Base-by-base conservation (phyloP, 371 early-diverging fungal species). In the Mortierella sp. region DNA sequence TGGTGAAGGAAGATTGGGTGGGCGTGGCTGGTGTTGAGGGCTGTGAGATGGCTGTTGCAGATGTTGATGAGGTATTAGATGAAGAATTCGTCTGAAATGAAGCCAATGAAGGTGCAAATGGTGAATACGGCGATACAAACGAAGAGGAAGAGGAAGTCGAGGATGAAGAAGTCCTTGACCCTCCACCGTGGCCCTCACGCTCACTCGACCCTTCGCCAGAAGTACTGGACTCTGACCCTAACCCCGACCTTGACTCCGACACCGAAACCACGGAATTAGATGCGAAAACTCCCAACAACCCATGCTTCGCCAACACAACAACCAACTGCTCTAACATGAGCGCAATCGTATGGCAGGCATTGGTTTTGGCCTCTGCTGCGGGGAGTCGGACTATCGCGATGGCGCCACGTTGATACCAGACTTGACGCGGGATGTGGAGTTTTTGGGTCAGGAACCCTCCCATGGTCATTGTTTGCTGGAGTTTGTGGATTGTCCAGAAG, bases 401-500 rank as follows among this genome's bases (percentile, higher is more conserved):
- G 11, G n/a, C 28, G 7, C 58, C 68, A 11, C 80, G 76, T 50
- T 84, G 82, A 42, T 83, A 86, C 90, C 90, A 90, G 26, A 88
- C 74, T 73, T 80, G 60, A 7, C 79, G 79, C 9, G 90, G 90
- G 21, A 90, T 81, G 73, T 77, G 89, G 42, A 90, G 63, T 52
- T 80, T 83, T 8, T 63, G 71, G 9, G 89, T 86, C 26, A 90
- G 45, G 75, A 87, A 90, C 28, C 90, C 90, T 7, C 90, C 90
- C 2, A 74, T 75, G 2, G 88, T 87, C 88, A 90, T 90, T 44
- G 89, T 86, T 48, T 84, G 84, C 57, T 89, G 89, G 26, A 90
- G 72, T 16, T 75, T 75, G 21, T 80, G 87, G 86, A 90, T 89
- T 31, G 89, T 57, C 90, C 90, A 90, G 74, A 89, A 90, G 19